Conservation (phyloP, 768 basidiomycete species). For the Trametes cingulata region DNA sequence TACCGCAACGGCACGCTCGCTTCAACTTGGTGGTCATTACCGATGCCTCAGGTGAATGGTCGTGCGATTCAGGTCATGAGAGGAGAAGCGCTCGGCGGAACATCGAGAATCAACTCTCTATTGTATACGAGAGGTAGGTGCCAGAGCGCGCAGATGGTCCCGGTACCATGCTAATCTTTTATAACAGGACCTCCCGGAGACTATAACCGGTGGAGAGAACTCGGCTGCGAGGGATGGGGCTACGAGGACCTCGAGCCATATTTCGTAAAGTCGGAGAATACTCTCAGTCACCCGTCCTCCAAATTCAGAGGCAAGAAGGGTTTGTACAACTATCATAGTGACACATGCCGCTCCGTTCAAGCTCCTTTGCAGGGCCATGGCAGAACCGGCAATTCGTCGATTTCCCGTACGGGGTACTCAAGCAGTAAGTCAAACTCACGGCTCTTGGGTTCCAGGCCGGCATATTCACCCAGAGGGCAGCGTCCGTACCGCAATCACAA, state of each 20-base stretch:
- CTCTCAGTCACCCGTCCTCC: background rate
- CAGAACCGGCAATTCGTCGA: slow-evolving; percentile 5
- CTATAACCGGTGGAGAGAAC: slow-evolving; percentile 34
- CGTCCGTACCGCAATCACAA: slow-evolving; percentile 10
- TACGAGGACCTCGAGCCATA: slow-evolving; percentile 38
- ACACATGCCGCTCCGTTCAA: no score
- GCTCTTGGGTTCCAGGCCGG: background rate
- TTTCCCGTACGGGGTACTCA: background rate
- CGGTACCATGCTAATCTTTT: background rate
- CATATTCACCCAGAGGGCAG: background rate
- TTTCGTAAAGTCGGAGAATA: slow-evolving; percentile 36
- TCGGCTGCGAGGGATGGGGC: slow-evolving; percentile 37
- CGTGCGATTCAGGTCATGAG: slow-evolving; percentile 9
- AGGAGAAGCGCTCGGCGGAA: slow-evolving; percentile 43
- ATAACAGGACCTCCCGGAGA: slow-evolving; percentile 26
- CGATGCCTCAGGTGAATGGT: slow-evolving; percentile 4
- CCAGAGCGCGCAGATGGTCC: background rate
- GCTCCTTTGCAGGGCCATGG: slow-evolving; percentile 7
- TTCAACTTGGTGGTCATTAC: slow-evolving; percentile 5
- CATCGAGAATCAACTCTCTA: slow-evolving; percentile 46
- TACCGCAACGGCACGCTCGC: slow-evolving; percentile 11
- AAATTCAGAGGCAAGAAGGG: slow-evolving; percentile 3
- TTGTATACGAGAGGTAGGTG: slow-evolving; percentile 24
- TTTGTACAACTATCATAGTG: background rate
- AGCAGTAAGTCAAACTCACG: background rate